Conservation (phyloP, 805 yeast species). For the Barnettozyma vustinii region DNA sequence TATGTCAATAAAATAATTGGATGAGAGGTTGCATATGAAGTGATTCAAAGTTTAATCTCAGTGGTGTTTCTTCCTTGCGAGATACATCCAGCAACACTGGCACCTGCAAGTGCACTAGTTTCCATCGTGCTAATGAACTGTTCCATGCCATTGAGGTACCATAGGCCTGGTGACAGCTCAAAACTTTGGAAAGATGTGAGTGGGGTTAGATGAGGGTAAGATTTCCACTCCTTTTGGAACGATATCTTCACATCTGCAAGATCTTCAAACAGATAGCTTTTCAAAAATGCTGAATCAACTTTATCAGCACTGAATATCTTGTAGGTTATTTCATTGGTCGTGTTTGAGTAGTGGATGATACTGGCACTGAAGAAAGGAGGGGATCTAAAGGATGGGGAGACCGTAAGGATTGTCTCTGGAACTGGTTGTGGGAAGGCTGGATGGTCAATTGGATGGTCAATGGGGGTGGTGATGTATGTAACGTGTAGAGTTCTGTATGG, state of each 20-base stretch:
- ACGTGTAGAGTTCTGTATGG: slow-evolving; percentile 37
- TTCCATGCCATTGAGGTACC: slow-evolving; percentile 43
- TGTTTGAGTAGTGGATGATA: slow-evolving; percentile 25
- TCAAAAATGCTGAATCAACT: slow-evolving; percentile 18
- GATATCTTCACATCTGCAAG: slow-evolving; percentile 19
- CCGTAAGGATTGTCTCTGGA: slow-evolving; percentile 26
- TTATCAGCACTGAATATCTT: slow-evolving; percentile 34
- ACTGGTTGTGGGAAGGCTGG: slow-evolving; percentile 14
- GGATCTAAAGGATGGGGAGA: neutral
- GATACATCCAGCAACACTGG: slow-evolving; percentile 42
- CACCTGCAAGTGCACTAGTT: slow-evolving; percentile 44
- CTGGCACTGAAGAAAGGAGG: slow-evolving; percentile 32
- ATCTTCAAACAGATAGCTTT: slow-evolving; percentile 19
- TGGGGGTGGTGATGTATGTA: slow-evolving; percentile 28
- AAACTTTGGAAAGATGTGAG: slow-evolving; percentile 25
- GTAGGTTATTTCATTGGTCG: slow-evolving; percentile 31
- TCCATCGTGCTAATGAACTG: slow-evolving; percentile 47
- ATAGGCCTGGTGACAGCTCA: slow-evolving; percentile 29
- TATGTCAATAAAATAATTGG: no score
- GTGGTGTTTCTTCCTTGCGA: slow-evolving; percentile 26
- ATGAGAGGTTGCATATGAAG: neutral
- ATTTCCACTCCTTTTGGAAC: slow-evolving; percentile 35
- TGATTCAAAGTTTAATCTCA: slow-evolving; percentile 17
- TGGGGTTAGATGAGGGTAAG: slow-evolving; percentile 39
- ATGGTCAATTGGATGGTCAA: slow-evolving; percentile 19